These are phyloP conservation scores for Tympanopsis confertula DNA, from an alignment of 2,329 filamentous ascomycete species.

Conservation along the genomic window DNA sequence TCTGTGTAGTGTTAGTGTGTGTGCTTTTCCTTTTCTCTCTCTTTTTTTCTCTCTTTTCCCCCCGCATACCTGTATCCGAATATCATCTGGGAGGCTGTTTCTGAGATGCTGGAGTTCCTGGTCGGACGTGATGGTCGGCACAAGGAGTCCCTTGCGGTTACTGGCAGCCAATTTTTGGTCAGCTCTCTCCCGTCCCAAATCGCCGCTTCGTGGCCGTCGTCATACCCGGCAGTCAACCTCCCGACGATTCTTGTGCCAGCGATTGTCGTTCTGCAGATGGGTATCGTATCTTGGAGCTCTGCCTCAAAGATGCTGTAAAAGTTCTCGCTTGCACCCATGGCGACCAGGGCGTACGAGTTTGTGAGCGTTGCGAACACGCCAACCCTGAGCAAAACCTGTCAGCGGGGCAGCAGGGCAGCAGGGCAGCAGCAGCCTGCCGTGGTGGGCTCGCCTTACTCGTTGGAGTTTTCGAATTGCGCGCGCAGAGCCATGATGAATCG, in stretches of 20 bases:
- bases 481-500: slow-evolving; percentile 47
- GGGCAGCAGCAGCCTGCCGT: slow-evolving; percentile 2
- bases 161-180: slow-evolving; percentile 89
- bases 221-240: slow-evolving; percentile 80
- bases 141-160: slow-evolving; percentile 92
- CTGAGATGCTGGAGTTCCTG: slow-evolving; percentile 96
- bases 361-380: slow-evolving; percentile 95
- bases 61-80: slow-evolving; percentile 93
- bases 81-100: slow-evolving; percentile 80
- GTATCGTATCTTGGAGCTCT: slow-evolving; percentile 92
- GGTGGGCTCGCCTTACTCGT: slow-evolving; percentile 50
- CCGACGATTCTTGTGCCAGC: slow-evolving; percentile 93
- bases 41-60: slow-evolving; percentile 4
- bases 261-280: slow-evolving; percentile 92
- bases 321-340: slow-evolving; percentile 91
- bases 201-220: slow-evolving; percentile 4
- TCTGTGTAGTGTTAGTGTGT: no score
- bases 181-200: no score
- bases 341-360: slow-evolving; percentile 91
- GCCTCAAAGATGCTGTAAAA: slow-evolving; percentile 99
- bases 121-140: slow-evolving; percentile 90
- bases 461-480: slow-evolving; percentile 78
- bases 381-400: slow-evolving; percentile 49
- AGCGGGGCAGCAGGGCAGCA: slow-evolving; percentile 4
- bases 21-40: no score